Conservation (phyloP, 2,329 filamentous ascomycete species). For the Colletotrichum spaethianum region DNA sequence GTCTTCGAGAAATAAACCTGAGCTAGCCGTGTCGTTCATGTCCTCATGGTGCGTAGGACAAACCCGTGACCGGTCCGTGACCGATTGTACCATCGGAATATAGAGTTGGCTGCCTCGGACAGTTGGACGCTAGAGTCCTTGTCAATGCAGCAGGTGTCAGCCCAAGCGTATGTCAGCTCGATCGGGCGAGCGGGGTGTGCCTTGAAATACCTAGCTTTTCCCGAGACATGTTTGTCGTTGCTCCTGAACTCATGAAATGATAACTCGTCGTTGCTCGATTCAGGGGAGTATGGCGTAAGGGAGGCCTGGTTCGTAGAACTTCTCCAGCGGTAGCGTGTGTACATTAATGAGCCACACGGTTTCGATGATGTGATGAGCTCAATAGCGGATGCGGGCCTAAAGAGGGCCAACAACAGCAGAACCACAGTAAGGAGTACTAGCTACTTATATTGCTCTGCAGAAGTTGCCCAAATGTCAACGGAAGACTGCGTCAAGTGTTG, state of each 20-base stretch:
- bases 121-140: slow-evolving; percentile 10
- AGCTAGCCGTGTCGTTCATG: neutral
- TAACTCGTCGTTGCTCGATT: slow-evolving; percentile 41
- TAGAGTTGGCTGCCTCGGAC: neutral
- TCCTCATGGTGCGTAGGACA: neutral
- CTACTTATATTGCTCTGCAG: neutral
- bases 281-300: slow-evolving; percentile 44
- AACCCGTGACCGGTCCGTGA: neutral
- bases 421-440: neutral
- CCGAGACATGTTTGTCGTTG: neutral
- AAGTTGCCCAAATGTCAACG: neutral
- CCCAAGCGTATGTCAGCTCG: neutral
- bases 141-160: slow-evolving; percentile 23
- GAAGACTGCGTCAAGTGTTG: neutral
- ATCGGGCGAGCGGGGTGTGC: neutral
- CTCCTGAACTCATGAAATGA: slow-evolving; percentile 11
- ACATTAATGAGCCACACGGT: slow-evolving; percentile 29
- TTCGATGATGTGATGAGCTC: too few relatives aligned
- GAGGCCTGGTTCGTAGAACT: neutral
- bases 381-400: neutral
- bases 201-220: neutral
- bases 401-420: neutral
- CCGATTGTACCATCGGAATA: neutral
- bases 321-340: slow-evolving; percentile 11
- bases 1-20: neutral